These are phyloP conservation scores for Mucor lusitanicus DNA, from an alignment of 371 early-diverging fungal species.

Conservation along the genomic window DNA sequence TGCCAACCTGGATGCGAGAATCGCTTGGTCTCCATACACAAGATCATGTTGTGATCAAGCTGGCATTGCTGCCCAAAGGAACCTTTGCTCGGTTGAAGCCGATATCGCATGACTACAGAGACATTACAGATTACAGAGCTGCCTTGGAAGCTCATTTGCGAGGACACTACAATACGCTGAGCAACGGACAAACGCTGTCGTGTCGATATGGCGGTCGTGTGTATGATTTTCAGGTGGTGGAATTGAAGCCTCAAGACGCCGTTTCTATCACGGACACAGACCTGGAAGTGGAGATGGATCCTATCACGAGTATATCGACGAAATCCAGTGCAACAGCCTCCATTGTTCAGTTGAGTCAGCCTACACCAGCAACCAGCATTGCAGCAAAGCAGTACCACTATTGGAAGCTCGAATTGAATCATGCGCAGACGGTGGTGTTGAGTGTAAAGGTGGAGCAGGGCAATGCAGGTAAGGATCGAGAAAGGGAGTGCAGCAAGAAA, in stretches of 20 bases:
- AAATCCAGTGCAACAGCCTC: constrained; percentile 8
- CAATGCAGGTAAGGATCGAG: constrained; percentile 34
- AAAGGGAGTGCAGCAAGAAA: no score
- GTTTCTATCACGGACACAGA: constrained; percentile 84
- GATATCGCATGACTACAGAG: constrained; percentile 53
- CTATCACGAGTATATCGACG: constrained; percentile 35
- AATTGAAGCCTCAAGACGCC: constrained; percentile 67
- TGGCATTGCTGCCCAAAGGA: constrained; percentile 66
- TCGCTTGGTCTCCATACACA: constrained; percentile 41
- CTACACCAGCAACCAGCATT: neutral
- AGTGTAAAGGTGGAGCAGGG: constrained; percentile 26
- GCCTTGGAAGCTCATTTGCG: constrained; percentile 78
- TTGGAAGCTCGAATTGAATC: constrained; percentile 28
- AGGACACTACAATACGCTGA: constrained; percentile 71
- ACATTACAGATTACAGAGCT: constrained; percentile 73
- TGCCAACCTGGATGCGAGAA: constrained; percentile 65
- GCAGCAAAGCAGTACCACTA: constrained; percentile 23
- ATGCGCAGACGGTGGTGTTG: constrained; percentile 1
- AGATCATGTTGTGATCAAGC: constrained; percentile 52
- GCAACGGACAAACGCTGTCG: constrained; percentile 64
- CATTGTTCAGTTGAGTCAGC: neutral
- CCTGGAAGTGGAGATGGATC: constrained; percentile 78
- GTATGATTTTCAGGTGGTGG: constrained; percentile 66
- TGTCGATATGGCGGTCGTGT: constrained; percentile 58
- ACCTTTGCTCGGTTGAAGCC: constrained; percentile 72